These are phyloP conservation scores for Ophiostoma ulmi DNA, from an alignment of 2,329 filamentous ascomycete genomes.

Conservation along the genomic window DNA sequence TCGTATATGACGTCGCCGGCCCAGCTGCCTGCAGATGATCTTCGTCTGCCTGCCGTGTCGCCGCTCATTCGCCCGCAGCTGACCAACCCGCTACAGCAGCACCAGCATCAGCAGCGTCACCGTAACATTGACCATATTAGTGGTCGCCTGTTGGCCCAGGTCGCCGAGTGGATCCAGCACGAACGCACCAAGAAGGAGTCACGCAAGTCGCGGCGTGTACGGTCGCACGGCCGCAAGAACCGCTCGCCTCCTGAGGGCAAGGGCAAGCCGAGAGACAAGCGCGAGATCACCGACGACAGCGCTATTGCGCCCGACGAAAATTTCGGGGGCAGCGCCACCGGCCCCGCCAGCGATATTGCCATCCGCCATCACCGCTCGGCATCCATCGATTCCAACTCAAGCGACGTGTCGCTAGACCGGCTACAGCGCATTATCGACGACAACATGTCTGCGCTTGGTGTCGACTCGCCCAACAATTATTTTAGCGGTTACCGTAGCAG, in stretches of 20 bases:
- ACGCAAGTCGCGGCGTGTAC: conserved; percentile 45
- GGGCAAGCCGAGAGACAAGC: conserved; percentile 36
- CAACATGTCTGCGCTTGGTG: conserved; percentile 52
- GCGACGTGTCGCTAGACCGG: conserved; percentile 68
- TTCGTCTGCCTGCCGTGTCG: conserved; percentile 15
- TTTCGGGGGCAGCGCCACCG: background rate
- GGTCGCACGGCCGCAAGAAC: conserved; percentile 37
- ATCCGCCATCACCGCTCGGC: conserved; percentile 36
- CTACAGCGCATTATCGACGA: conserved; percentile 75
- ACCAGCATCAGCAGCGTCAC: conserved; percentile 38
- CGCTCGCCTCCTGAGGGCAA: conserved; percentile 17
- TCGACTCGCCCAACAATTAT: conserved; percentile 33
- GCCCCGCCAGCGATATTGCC: background rate
- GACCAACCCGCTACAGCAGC: conserved; percentile 30
- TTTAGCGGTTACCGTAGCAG: background rate
- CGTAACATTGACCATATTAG: conserved; percentile 38
- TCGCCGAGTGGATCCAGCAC: conserved; percentile 76
- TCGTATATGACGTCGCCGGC: conserved; percentile 29
- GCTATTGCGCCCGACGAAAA: background rate
- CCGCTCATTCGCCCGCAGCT: conserved; percentile 22
- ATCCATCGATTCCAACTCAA: conserved; percentile 62
- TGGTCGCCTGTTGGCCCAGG: conserved; percentile 63
- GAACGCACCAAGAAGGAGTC: conserved; percentile 65
- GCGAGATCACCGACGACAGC: background rate
- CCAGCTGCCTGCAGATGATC: conserved; percentile 31